Evolutionary conservation across 805 yeast genomes (phyloP), one percentile per base, ranked within the genome.

Genomic region (Zygosaccharomyces gambellarensis): DNA sequence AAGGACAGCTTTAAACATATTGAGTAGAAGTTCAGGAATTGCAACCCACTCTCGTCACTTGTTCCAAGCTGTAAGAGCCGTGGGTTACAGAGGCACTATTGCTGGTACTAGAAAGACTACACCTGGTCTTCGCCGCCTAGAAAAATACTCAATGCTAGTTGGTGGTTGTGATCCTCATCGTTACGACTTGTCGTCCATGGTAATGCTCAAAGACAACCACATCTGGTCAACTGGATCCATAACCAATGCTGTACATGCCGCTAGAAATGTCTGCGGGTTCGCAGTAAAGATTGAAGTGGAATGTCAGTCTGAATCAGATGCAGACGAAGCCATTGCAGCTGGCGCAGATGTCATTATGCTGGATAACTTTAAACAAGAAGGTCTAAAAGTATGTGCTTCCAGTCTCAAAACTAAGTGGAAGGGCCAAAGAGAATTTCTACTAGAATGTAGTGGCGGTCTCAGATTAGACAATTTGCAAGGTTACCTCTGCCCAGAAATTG

Each of bases 71-170:
- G 96, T 97, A 1, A 77, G 82, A 48, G 69, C 77, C 38, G 70
- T 77, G 4, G 94, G 95, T 0, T 92, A 81, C 63, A 71, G 71
- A 3, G 98, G 98, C 0, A 76, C 84, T 22, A 89, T 90, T 64
- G 97, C 98, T 0, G 98, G 97, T 5, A 90, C 98, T 1, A 79
- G 98, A 64, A 90, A 90, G 70, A 92, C 97, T n/a, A 92, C 98
- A 0, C 98, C 98, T 0, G 98, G 98, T 0, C 77, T 90, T 54
- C 80, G 98, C 61, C 73, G 83, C 39, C 70, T 92, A 50, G 98
- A 90, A 64, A 90, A 90, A 66, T 90, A 90, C 69, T 85, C 96
- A 22, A 92, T 90, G 98, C 71, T 88, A 29, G 95, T 90, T 8
- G 98, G 97, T 29, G 97, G 97, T 3, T 86, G 88, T 48, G 98